These are phyloP conservation scores for Fusarium sp. DNA, from an alignment of 2,329 filamentous ascomycete genomes.

Conservation along the genomic window DNA sequence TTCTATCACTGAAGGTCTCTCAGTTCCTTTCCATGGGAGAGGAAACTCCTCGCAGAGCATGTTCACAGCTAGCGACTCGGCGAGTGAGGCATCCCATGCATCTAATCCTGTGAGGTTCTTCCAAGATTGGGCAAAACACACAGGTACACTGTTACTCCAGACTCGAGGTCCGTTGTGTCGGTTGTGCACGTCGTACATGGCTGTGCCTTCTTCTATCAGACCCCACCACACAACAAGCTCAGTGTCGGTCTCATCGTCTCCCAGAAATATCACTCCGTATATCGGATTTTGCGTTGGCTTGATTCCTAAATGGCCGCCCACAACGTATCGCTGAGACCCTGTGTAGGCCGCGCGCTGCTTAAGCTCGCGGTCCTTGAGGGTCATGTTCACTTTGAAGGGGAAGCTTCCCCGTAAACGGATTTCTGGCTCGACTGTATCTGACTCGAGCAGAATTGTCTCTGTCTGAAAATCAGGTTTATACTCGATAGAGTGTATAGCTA, in stretches of 20 bases:
- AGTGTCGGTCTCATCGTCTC: constrained; percentile 39
- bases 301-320: constrained; percentile 38
- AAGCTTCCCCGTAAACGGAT: constrained; percentile 42
- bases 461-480: constrained; percentile 46
- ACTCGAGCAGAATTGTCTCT: constrained; percentile 44
- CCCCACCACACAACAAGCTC: constrained; percentile 48
- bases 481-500: constrained; percentile 44
- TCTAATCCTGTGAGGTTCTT: constrained; percentile 40
- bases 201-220: constrained; percentile 43
- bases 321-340: constrained; percentile 44
- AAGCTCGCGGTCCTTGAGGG: constrained; percentile 36
- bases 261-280: constrained; percentile 44
- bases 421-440: constrained; percentile 38
- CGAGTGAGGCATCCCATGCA: constrained; percentile 36
- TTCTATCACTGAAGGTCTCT: constrained; percentile 42
- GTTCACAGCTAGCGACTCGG: constrained; percentile 43
- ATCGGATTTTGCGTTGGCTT: constrained; percentile 45
- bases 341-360: constrained; percentile 45
- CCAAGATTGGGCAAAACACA: constrained; percentile 46
- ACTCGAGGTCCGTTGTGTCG: constrained; percentile 39
- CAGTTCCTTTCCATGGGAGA: constrained; percentile 40
- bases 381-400: constrained; percentile 45
- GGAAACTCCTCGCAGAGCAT: constrained; percentile 45
- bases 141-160: constrained; percentile 46
- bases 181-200: constrained; percentile 45